A percentile compares a stretch with the other conserved stretches of the same genome.
phyloP scores from a whole-genome alignment of 2,329 filamentous ascomycete species.

The Nectriaceae sp. region DNA sequence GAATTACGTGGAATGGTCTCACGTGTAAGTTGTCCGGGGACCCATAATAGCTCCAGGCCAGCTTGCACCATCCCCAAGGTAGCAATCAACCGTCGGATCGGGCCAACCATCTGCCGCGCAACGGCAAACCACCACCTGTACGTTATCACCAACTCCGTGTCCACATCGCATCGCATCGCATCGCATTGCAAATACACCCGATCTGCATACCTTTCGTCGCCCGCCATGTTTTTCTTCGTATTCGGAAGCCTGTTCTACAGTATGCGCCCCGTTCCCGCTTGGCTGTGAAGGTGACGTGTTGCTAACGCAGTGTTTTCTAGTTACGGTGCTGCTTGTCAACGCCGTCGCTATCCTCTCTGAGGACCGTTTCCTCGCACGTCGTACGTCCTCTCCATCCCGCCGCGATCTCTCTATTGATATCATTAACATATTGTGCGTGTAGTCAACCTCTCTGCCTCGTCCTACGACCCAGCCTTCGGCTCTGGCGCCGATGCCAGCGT shows the following conservation, averaged over 20 bases:
- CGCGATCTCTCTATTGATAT: neutral
- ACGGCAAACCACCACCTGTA: slow-evolving; percentile 3
- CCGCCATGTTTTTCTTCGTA: slow-evolving; percentile 69
- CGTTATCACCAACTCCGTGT: neutral
- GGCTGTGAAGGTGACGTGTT: neutral
- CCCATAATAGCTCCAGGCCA: slow-evolving; percentile 1
- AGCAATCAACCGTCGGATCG: slow-evolving; percentile 34
- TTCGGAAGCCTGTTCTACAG: slow-evolving; percentile 71
- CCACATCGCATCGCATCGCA: slow-evolving; percentile 15
- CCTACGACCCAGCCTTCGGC: slow-evolving; percentile 78
- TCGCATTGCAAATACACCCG: slow-evolving; percentile 11
- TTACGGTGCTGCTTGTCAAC: slow-evolving; percentile 86
- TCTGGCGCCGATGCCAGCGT: slow-evolving; percentile 72
- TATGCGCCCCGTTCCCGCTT: slow-evolving; percentile 12
- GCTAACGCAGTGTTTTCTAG: slow-evolving; percentile 33
- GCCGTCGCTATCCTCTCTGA: slow-evolving; percentile 91
- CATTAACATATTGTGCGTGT: neutral
- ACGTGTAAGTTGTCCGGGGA: slow-evolving; percentile 1
- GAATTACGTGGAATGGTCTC: too few relatives aligned
- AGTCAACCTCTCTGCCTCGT: slow-evolving; percentile 75
- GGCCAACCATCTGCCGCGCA: slow-evolving; percentile 33
- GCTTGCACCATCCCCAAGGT: too few relatives aligned
- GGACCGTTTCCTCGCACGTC: slow-evolving; percentile 85
- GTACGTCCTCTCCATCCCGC: slow-evolving; percentile 28
- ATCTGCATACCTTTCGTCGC: slow-evolving; percentile 10